These are phyloP conservation scores for Capsella rubella DNA, from an alignment of 441 rosid species.

Conservation along the genomic window DNA sequence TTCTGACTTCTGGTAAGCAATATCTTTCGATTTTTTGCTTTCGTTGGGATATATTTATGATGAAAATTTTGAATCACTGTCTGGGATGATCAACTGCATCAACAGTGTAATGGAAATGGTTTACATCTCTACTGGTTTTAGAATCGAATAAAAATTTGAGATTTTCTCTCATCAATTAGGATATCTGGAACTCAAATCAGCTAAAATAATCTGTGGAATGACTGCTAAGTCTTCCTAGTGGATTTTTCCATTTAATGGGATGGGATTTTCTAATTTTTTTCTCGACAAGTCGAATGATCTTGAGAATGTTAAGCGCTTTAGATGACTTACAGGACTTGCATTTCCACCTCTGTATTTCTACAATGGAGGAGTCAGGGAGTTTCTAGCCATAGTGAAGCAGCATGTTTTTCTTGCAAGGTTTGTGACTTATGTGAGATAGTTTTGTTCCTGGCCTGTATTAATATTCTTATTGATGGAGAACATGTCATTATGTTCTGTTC, in stretches of 20 bases:
- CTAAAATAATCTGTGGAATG: neutral
- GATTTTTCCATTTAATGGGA: slow-evolving; percentile 15
- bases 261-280: neutral
- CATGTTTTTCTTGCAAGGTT: slow-evolving; percentile 91
- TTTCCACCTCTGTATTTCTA: slow-evolving; percentile 94
- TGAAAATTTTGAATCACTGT: neutral
- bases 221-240: slow-evolving; percentile 8
- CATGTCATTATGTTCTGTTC: neutral
- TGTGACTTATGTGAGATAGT: slow-evolving; percentile 15
- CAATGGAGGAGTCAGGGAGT: slow-evolving; percentile 94
- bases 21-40: slow-evolving; percentile 16
- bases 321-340: slow-evolving; percentile 78
- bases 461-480: slow-evolving; percentile 24
- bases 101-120: neutral
- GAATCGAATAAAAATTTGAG: neutral
- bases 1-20: slow-evolving; percentile 83
- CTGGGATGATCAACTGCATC: neutral
- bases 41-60: neutral
- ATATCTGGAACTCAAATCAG: neutral
- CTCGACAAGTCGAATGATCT: slow-evolving; percentile 3
- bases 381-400: slow-evolving; percentile 87
- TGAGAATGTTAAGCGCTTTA: slow-evolving; percentile 17
- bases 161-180: neutral
- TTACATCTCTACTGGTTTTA: neutral
- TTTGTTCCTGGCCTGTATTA: neutral